phyloP scores from a whole-genome alignment of 129 eudicot genomes.

The Artemisia tridentata region DNA sequence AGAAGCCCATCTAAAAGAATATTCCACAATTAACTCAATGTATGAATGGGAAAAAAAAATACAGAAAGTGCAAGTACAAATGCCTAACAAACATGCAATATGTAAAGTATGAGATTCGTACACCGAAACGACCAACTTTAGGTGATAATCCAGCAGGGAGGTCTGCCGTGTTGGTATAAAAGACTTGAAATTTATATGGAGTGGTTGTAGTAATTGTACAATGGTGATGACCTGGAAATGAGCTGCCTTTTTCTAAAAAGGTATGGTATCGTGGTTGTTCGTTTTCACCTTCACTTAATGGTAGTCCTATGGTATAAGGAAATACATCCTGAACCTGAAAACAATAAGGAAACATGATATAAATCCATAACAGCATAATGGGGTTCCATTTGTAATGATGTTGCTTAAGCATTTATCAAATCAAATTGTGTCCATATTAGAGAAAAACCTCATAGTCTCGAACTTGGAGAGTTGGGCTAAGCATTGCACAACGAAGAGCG shows the following conservation, averaged over 20 bases:
- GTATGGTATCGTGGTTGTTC: constrained; percentile 25
- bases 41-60: neutral
- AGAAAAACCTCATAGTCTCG: constrained; percentile 72
- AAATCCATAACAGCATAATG: neutral
- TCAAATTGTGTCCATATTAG: neutral
- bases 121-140: constrained; percentile 51
- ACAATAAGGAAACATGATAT: constrained; percentile 15
- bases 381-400: neutral
- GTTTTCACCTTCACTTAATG: neutral
- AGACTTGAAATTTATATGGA: constrained; percentile 40
- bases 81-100: neutral
- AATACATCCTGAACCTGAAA: constrained; percentile 67
- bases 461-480: constrained; percentile 70
- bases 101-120: constrained; percentile 19
- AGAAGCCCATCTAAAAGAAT: constrained; percentile 54
- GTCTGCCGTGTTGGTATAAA: constrained; percentile 40
- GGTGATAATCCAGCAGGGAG: constrained; percentile 55
- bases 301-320: constrained; percentile 66
- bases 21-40: neutral
- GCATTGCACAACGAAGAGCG: constrained; percentile 86
- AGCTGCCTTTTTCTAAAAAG: constrained; percentile 53
- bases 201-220: constrained; percentile 32
- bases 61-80: neutral
- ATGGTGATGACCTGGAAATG: constrained; percentile 49
- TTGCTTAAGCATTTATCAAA: neutral